Evolutionary conservation across 2,329 filamentous ascomycete species (phyloP).

Genomic region (Diplodia seriata): DNA sequence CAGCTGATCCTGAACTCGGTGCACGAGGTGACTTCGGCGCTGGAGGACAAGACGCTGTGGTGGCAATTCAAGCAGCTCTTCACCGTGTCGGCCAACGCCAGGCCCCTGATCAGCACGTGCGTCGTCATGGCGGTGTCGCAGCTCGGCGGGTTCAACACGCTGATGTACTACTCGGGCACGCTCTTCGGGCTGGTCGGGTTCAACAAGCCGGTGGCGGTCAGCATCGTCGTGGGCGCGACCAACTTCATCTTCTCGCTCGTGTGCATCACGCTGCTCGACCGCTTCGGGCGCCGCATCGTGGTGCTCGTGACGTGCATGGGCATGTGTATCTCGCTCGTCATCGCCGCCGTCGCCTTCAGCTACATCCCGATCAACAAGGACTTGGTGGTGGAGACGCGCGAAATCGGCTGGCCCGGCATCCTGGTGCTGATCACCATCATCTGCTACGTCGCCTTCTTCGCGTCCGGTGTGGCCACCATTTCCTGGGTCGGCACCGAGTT

Average conservation of each 20-base stretch:
- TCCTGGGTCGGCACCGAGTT: constrained; percentile 49
- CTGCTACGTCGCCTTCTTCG: constrained; percentile 47
- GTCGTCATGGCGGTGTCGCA: constrained; percentile 54
- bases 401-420: constrained; percentile 45
- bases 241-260: constrained; percentile 82
- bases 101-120: constrained; percentile 50
- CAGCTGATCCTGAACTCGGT: constrained; percentile 38
- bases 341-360: constrained; percentile 68
- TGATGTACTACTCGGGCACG: constrained; percentile 75
- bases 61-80: constrained; percentile 41
- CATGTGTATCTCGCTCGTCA: constrained; percentile 74
- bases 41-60: constrained; percentile 45
- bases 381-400: constrained; percentile 42
- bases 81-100: constrained; percentile 48
- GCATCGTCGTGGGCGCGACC: constrained; percentile 79
- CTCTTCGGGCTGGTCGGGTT: constrained; percentile 71
- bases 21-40: constrained; percentile 45
- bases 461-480: constrained; percentile 44
- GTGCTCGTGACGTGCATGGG: constrained; percentile 57
- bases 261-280: constrained; percentile 79
- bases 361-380: constrained; percentile 54
- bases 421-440: constrained; percentile 49
- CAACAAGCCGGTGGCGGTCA: constrained; percentile 77
- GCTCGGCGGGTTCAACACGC: constrained; percentile 67
- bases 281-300: constrained; percentile 77